phyloP scores from a whole-genome alignment of 2,329 filamentous ascomycete species.

The Claviceps maximensis region DNA sequence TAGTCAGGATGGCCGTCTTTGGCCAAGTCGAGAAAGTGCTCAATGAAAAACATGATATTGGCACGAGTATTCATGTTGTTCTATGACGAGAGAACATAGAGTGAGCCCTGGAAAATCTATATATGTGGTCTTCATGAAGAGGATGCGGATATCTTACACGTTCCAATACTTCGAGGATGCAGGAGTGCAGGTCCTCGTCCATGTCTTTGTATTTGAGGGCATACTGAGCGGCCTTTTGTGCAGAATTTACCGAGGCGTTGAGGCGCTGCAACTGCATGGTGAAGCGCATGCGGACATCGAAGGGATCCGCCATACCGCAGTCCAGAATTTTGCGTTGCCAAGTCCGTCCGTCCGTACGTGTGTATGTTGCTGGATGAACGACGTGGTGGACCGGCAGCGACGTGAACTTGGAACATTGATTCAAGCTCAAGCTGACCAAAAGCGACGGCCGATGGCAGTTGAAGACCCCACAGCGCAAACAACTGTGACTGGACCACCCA shows the following conservation, averaged over 20 bases:
- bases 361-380: not conserved
- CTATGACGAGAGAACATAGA: constrained; percentile 22
- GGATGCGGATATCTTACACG: constrained; percentile 34
- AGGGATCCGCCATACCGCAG: constrained; percentile 57
- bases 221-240: constrained; percentile 88
- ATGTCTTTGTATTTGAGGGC: constrained; percentile 87
- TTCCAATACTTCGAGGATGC: constrained; percentile 92
- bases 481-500: not conserved
- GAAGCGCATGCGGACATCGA: constrained; percentile 97
- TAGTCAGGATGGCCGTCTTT: constrained; percentile 67
- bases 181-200: constrained; percentile 94
- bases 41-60: constrained; percentile 99
- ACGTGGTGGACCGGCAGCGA: not conserved
- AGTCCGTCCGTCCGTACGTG: no score
- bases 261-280: constrained; percentile 80
- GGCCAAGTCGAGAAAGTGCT: constrained; percentile 82
- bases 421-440: not conserved
- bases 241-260: constrained; percentile 77
- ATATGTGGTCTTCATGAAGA: not conserved
- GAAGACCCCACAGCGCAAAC: not conserved
- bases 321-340: not conserved
- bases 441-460: not conserved
- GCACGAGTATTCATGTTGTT: constrained; percentile 94
- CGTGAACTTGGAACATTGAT: not conserved
- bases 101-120: not conserved